Base-by-base conservation (phyloP, 2,329 filamentous ascomycete genomes). In the Lomentospora prolificans region DNA sequence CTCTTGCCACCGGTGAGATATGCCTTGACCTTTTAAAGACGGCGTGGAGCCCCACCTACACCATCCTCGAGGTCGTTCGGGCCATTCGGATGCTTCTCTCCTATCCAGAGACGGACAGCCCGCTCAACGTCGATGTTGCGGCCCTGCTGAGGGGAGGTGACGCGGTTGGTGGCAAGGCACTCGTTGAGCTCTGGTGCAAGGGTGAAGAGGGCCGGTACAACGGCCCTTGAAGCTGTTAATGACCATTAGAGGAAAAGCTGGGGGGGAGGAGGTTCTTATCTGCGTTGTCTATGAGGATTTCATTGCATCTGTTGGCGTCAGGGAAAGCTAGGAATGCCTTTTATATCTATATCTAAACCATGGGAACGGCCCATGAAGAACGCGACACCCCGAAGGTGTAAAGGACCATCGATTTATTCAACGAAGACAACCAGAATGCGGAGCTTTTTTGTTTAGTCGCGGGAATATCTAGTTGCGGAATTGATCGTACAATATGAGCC, bases 21-120 rank as follows among this genome's bases (percentile, higher is more conserved):
- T 99, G 94, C 69, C 82, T 97, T 27, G 94, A 96, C 66, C 78
- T 97, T 59, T 77, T 99, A 58, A 79, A 80, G 65, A 79, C 85
- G 56, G 79, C 80, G 17, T 97, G 92, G 92, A 87, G 88, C 58
- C 89, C 91, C 1, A 84, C 89, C 17, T 94, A 96, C 70, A 91
- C 86, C 41, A 79, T 97, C 19, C 79, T 86, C 33, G 81, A 86
- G 64, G 87, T 85, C 59, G 73, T 92, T 64, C 85, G 87, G 63
- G 83, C 83, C 50, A 79, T 92, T 60, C 81, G 87, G 61, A 79
- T 87, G 73, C 75, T 94, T 63, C 74, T 89, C 56, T 62, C 68
- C 54, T 82, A 77, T 59, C 86, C 87, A 1, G 88, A 85, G 67
- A 78, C 82, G 50, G 87, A 92, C 64, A 85, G 80, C 61, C 89